Percentiles rank a stretch among this genome's conserved stretches.
Conservation (phyloP, 1,139 yeast species). For the Debaryomyces fabryi region DNA sequence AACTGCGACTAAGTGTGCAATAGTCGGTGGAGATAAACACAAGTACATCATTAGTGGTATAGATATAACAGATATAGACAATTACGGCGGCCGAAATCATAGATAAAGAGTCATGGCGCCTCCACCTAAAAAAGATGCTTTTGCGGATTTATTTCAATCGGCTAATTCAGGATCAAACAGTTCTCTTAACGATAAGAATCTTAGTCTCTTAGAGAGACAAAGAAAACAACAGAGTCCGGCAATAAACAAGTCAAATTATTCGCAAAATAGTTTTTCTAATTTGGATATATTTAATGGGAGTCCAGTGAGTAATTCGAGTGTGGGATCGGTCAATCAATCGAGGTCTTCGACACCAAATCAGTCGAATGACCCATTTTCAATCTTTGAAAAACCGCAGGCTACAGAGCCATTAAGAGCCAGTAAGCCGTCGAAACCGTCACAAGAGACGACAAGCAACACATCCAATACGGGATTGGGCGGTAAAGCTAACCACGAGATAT, state of each 20-base stretch:
- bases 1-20: not conserved
- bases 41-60: not conserved
- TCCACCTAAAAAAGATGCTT: slow-evolving; percentile 50
- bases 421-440: not conserved
- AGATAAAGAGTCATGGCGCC: slow-evolving; percentile 24
- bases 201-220: slow-evolving; percentile 27
- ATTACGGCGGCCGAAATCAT: not conserved
- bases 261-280: slow-evolving; percentile 22
- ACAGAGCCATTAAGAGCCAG: not conserved
- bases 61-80: not conserved
- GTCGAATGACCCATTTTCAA: slow-evolving; percentile 24
- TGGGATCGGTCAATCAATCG: slow-evolving; percentile 8
- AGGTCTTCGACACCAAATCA: slow-evolving; percentile 9
- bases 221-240: slow-evolving; percentile 14
- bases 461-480: not conserved
- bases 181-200: slow-evolving; percentile 16
- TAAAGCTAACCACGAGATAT: slow-evolving; percentile 5
- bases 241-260: not conserved
- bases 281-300: slow-evolving; percentile 20
- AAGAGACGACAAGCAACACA: not conserved
- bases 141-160: slow-evolving; percentile 48
- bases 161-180: slow-evolving; percentile 25
- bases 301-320: slow-evolving; percentile 3
- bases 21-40: slow-evolving; percentile 4
- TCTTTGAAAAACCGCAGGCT: slow-evolving; percentile 16